phyloP scores from a whole-genome alignment of 2,329 filamentous ascomycete genomes.

The Cercospora beticola region DNA sequence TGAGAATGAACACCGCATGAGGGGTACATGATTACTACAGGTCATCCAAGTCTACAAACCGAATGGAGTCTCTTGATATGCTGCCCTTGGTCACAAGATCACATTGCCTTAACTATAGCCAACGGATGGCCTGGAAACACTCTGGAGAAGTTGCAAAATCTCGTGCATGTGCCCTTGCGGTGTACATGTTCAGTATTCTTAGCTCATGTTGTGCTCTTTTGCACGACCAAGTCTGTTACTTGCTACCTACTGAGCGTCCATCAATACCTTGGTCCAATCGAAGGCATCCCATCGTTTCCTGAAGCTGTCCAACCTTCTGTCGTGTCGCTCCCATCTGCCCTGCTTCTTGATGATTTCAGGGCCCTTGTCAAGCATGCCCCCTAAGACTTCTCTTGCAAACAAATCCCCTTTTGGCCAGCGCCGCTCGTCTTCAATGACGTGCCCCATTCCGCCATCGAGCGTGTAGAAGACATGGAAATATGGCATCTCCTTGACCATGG shows the following conservation, averaged over 20 bases:
- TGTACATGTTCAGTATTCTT: background rate
- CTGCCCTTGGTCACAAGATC: background rate
- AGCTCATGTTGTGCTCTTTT: background rate
- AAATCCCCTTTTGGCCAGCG: conserved; percentile 88
- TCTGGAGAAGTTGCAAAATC: background rate
- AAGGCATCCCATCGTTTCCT: conserved; percentile 86
- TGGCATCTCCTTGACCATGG: conserved; percentile 90
- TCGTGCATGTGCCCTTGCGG: background rate
- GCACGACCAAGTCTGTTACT: background rate
- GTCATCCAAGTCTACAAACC: background rate
- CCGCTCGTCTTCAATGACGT: conserved; percentile 82
- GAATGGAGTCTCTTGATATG: background rate
- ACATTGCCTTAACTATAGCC: background rate
- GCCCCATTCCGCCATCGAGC: conserved; percentile 86
- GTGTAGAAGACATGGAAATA: conserved; percentile 98
- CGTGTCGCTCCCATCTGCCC: conserved; percentile 74
- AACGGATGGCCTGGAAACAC: background rate
- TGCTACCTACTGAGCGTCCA: conserved; percentile 34
- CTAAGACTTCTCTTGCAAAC: conserved; percentile 88
- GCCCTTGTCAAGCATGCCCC: conserved; percentile 83
- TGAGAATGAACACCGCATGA: background rate
- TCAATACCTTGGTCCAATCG: conserved; percentile 75
- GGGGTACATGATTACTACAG: background rate
- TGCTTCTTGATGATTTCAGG: conserved; percentile 85
- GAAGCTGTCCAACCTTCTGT: conserved; percentile 70